phyloP scores from a whole-genome alignment of 129 eudicot genomes.

The sunflower (Helianthus annuus) region HanXRQr2.0-SUNRISE NC_035445.2:135360577-135361076 shows the following conservation, averaged over 20 bases:
- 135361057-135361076: constrained; percentile 3
- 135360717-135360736: constrained; percentile 3
- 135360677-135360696: constrained; percentile 15
- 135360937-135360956: background rate
- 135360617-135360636: constrained; percentile 89
- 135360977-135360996: background rate
- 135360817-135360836: constrained; percentile 1
- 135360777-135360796: constrained; percentile 1
- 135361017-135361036: background rate
- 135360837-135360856: constrained; percentile 5
- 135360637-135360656: constrained; percentile 91
- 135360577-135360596: constrained; percentile 96
- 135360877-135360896: background rate
- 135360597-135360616: constrained; percentile 79
- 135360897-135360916: background rate
- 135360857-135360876: background rate
- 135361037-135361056: background rate
- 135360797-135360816: constrained; percentile 8
- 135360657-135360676: constrained; percentile 87
- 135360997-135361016: background rate
- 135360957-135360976: background rate
- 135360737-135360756: constrained; percentile 3
- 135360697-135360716: background rate
- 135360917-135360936: background rate
- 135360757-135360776: background rate